Conservation (phyloP, 73 alveolate species). For the Urostyla sp. region DNA sequence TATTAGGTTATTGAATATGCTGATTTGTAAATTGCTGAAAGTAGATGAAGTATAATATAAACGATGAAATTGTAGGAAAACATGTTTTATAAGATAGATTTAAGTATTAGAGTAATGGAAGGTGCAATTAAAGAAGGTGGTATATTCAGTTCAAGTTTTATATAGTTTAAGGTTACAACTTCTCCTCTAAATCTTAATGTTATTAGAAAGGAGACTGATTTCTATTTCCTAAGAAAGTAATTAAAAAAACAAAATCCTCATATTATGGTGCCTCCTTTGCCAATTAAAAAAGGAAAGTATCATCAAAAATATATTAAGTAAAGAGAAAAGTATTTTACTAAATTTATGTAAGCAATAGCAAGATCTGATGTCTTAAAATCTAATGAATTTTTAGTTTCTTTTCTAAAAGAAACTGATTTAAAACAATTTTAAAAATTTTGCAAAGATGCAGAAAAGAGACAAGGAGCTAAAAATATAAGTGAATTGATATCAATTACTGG, state of each 20-base stretch:
- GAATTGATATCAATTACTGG: slow-evolving; percentile 18
- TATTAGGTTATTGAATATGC: too few species aligned
- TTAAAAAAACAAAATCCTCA: slow-evolving; percentile 3
- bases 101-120: slow-evolving; percentile 29
- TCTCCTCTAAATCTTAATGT: slow-evolving; percentile 16
- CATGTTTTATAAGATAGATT: too few species aligned
- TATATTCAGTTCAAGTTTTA: background rate
- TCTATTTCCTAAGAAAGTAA: slow-evolving; percentile 26
- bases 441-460: slow-evolving; percentile 45
- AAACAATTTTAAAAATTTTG: slow-evolving; percentile 22
- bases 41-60: too few species aligned
- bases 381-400: slow-evolving; percentile 7
- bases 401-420: slow-evolving; percentile 2
- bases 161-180: slow-evolving; percentile 27
- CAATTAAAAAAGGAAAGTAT: background rate
- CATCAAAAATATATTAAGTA: slow-evolving; percentile 6
- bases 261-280: slow-evolving; percentile 41
- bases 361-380: slow-evolving; percentile 47
- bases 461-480: background rate
- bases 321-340: slow-evolving; percentile 29
- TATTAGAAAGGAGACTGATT: slow-evolving; percentile 40
- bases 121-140: slow-evolving; percentile 44
- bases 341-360: slow-evolving; percentile 32
- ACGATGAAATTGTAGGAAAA: too few species aligned
- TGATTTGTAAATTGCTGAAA: too few species aligned